Base-by-base conservation (phyloP, 192 early-diverging fungal genomes). In the Entomortierella lignicola region DNA sequence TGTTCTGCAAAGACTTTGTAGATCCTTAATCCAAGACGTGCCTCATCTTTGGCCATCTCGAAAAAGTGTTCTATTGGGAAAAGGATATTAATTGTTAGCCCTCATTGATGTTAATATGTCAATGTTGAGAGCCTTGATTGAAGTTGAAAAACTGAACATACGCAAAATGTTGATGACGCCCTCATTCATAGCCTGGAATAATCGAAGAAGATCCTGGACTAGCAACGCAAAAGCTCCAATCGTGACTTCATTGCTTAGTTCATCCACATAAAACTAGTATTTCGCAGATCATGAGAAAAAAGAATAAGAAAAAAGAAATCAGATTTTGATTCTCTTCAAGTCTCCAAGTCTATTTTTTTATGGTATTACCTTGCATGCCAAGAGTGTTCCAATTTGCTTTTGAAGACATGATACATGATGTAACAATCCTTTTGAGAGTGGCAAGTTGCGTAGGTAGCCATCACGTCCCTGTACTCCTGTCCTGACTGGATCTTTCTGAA, bases 1-100 rank as follows among this genome's bases (percentile, higher is more conserved):
- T 95, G 93, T 31, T 84, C 83, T 23, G 90, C 91, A 81, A 93
- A 95, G 15, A 54, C 84, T 63, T 94, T 94, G 84, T 95, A 95
- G 41, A 94, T 90, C 47, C 88, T 81, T 26, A 95, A 71, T 17
- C 91, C 85, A 30, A 84, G 80, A 39, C 70, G 72, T 5, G 92
- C 92, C 54, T 94, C 88, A 18, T 82, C 41, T 56, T 88, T 89
- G 55, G 81, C 65, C 91, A 95, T 90, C 43, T 90, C 88, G 84
- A 94, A 91, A 75, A 90, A 95, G 58, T 86, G 74, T 34, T 90
- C 90, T 90, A 71, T 52, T n/a, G n/a, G n/a, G n/a, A n/a, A n/a
- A n/a, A n/a, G n/a, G n/a, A n/a, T n/a, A n/a, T n/a, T n/a, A n/a
- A n/a, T n/a, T n/a, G n/a, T n/a, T n/a, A n/a, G n/a, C n/a, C n/a